Conservation (phyloP, 805 yeast genomes). For the Kazachstania psychrophila region DNA sequence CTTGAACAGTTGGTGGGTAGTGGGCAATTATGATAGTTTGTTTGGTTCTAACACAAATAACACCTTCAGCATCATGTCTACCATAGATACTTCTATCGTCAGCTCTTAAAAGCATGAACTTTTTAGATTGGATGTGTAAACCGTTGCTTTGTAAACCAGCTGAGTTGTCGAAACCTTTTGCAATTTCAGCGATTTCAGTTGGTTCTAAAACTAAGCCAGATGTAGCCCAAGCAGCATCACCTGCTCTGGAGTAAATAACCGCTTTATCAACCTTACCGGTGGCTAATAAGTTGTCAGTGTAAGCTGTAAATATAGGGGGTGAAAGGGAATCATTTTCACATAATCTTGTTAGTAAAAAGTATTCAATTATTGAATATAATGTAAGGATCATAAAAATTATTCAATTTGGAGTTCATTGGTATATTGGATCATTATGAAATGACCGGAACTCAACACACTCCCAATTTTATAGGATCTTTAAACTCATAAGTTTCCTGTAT, state of each 20-base stretch:
- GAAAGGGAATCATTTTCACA: too few species aligned
- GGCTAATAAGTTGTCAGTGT: slow-evolving; percentile 84
- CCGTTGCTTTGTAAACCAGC: slow-evolving; percentile 75
- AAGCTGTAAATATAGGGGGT: slow-evolving; percentile 48
- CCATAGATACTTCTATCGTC: slow-evolving; percentile 93
- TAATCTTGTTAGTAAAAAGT: too few species aligned
- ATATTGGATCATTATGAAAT: too few species aligned
- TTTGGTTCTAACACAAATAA: slow-evolving; percentile 83
- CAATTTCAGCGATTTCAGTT: slow-evolving; percentile 64
- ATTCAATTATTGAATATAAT: too few species aligned
- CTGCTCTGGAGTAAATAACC: slow-evolving; percentile 87
- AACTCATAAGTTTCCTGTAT: too few species aligned
- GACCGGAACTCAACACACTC: too few species aligned
- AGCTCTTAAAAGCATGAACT: slow-evolving; percentile 80
- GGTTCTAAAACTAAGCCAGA: slow-evolving; percentile 56
- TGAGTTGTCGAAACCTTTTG: slow-evolving; percentile 73
- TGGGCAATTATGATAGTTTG: slow-evolving; percentile 93
- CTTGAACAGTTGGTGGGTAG: slow-evolving; percentile 81
- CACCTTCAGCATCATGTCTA: slow-evolving; percentile 80
- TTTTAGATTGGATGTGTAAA: slow-evolving; percentile 72
- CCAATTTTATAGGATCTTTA: too few species aligned
- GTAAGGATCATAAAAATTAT: too few species aligned
- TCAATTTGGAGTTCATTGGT: too few species aligned
- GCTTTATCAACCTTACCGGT: slow-evolving; percentile 89
- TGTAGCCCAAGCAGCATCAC: slow-evolving; percentile 91